Percentiles rank a stretch among this genome's conserved stretches.
phyloP scores from a whole-genome alignment of 176 grass and related monocot species.

The Aegilops tauschii region DNA sequence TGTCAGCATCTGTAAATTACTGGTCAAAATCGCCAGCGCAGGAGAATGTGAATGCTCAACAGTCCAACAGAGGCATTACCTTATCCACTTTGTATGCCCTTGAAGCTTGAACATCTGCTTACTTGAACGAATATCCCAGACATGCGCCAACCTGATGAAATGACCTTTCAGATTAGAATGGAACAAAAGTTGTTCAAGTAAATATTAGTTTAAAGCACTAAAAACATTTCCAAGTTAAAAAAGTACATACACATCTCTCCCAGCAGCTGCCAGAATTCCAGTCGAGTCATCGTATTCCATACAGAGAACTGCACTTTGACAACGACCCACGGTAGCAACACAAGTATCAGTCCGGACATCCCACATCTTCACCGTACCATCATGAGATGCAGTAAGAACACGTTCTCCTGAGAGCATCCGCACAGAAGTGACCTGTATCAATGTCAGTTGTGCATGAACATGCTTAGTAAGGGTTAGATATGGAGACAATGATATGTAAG shows the following conservation, averaged over 20 bases:
- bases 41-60: not conserved
- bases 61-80: slow-evolving; percentile 46
- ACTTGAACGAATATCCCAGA: slow-evolving; percentile 97
- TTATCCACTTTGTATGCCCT: slow-evolving; percentile 98
- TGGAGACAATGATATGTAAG: not conserved
- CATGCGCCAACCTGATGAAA: slow-evolving; percentile 70
- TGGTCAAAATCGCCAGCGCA: not conserved
- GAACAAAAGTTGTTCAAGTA: slow-evolving; percentile 13
- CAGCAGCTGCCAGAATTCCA: slow-evolving; percentile 88
- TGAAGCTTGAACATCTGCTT: slow-evolving; percentile 93
- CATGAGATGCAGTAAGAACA: slow-evolving; percentile 89
- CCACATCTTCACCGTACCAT: slow-evolving; percentile 99
- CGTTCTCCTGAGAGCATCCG: slow-evolving; percentile 99
- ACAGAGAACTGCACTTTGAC: slow-evolving; percentile 84
- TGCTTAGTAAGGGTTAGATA: slow-evolving; percentile 24
- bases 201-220: slow-evolving; percentile 27
- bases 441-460: slow-evolving; percentile 26
- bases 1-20: slow-evolving; percentile 19
- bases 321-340: slow-evolving; percentile 94
- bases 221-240: slow-evolving; percentile 27
- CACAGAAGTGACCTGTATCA: slow-evolving; percentile 80
- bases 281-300: slow-evolving; percentile 98
- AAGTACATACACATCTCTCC: slow-evolving; percentile 86
- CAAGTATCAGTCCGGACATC: slow-evolving; percentile 98
- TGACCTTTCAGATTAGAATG: slow-evolving; percentile 27